Evolutionary conservation across 768 basidiomycete genomes (phyloP).

Genomic region (Filobasidium floriforme): DNA sequence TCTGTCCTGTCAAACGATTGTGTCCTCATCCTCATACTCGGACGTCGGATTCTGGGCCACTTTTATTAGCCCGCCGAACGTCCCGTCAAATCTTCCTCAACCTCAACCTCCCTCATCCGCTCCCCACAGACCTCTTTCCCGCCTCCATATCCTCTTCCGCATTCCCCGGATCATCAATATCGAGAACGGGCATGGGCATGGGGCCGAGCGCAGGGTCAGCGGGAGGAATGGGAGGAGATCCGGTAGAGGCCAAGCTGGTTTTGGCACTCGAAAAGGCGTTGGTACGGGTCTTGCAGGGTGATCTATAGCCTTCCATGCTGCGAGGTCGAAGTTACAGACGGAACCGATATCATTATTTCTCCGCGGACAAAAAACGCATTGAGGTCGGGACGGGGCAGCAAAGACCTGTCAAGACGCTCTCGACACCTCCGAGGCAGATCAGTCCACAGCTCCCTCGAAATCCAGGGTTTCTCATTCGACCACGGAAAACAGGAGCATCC

Average conservation of each 20-base stretch:
- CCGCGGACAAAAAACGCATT: no score
- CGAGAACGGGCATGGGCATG: background rate
- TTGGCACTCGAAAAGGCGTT: background rate
- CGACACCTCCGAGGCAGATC: no score
- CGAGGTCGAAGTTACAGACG: no score
- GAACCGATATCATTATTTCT: no score
- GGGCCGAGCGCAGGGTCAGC: background rate
- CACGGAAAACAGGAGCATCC: no score
- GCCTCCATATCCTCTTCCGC: background rate
- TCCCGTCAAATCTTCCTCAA: background rate
- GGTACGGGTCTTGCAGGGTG: background rate
- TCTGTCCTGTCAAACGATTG: no score
- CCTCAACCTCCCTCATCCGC: background rate
- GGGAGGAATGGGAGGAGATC: background rate
- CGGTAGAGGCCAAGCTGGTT: background rate
- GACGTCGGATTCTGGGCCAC: background rate
- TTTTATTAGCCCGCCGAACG: background rate
- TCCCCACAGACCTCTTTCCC: background rate
- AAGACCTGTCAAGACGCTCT: no score
- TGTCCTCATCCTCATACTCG: no score
- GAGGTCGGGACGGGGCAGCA: no score
- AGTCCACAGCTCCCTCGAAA: no score
- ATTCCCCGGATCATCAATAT: background rate
- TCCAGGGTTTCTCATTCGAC: no score
- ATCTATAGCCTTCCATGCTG: no score